Evolutionary conservation across 176 grass and related monocot genomes (phyloP), one percentile per base, ranked within the genome.

Genomic region (Triticum dicoccoides): DNA sequence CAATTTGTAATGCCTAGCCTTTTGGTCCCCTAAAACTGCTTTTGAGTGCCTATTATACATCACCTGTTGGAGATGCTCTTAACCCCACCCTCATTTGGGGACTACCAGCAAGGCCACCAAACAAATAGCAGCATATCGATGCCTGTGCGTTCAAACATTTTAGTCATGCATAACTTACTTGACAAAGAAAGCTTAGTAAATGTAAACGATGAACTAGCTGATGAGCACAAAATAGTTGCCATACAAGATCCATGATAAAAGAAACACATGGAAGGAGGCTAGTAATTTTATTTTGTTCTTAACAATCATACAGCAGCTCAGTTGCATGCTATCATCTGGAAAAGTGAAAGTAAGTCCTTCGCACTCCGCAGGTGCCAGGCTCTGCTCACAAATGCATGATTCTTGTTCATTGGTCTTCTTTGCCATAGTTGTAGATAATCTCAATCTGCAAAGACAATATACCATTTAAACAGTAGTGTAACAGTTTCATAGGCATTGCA

Each of bases 371-470:
- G 59, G 67, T 90, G 80, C 42, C 11, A 47, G 56, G 61, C 81
- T 89, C 77, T 88, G 88, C 78, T 70, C 80, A 41, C 37, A 63
- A 29, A 80, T 44, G 80, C 33, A 76, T 42, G 21, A 73, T 71
- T 20, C 42, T 35, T 67, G 69, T 47, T 80, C 59, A 80, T 11
- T 70, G 18, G 23, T 99, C 92, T 84, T 99, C 97, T 81, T 93
- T 99, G 74, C 97, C 97, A 85, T 93, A 96, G 73, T 99, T 80
- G 82, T 96, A 91, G 58, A 96, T 45, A 44, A 99, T 93, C 87
- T 99, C 97, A 33, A 99, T 99, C 97, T 99, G 90, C 80, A 94
- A 45, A 12, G 54, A 3, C 4, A 63, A 52, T 12, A 51, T 61
- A 27, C 7, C 29, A 76, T 15, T 10, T 76, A 23, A 74, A 64